A percentile compares a stretch with the other conserved stretches of the same genome.
Conservation (phyloP, 2,329 filamentous ascomycete species). For the Arachnomyces sp. region DNA sequence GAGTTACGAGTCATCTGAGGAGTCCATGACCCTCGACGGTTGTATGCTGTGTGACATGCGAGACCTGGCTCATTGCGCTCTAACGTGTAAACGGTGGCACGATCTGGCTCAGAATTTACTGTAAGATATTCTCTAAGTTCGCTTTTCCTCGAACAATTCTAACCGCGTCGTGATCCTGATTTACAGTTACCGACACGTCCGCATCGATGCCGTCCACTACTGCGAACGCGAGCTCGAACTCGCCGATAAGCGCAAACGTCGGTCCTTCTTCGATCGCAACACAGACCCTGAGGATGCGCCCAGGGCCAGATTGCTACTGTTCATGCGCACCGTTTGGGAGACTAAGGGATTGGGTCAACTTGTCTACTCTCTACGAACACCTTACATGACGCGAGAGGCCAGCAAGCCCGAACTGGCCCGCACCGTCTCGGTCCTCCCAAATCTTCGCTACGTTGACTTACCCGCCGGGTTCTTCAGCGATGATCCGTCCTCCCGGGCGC, state of each 20-base stretch:
- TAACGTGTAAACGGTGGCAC: conserved; percentile 68
- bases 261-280: conserved; percentile 66
- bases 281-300: conserved; percentile 75
- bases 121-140: conserved; percentile 52
- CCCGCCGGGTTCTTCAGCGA: conserved; percentile 82
- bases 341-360: conserved; percentile 61
- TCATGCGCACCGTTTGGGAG: conserved; percentile 75
- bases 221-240: conserved; percentile 79
- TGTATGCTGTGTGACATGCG: conserved; percentile 93
- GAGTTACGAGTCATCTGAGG: conserved; percentile 74
- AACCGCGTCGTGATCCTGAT: conserved; percentile 1
- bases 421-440: conserved; percentile 75
- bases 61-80: conserved; percentile 72
- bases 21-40: conserved; percentile 66
- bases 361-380: conserved; percentile 76
- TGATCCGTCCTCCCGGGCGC: conserved; percentile 63
- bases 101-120: conserved; percentile 48
- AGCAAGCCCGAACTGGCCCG: conserved; percentile 77
- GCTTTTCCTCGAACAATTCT: background rate
- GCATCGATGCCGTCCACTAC: conserved; percentile 91
- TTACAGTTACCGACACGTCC: conserved; percentile 73
- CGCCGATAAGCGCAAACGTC: conserved; percentile 68
- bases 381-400: conserved; percentile 90
- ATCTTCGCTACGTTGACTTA: conserved; percentile 81
- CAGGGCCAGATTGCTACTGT: conserved; percentile 64